Base-by-base conservation (phyloP, 148 eudicot species). In the Dianthus caryophyllus region DNA sequence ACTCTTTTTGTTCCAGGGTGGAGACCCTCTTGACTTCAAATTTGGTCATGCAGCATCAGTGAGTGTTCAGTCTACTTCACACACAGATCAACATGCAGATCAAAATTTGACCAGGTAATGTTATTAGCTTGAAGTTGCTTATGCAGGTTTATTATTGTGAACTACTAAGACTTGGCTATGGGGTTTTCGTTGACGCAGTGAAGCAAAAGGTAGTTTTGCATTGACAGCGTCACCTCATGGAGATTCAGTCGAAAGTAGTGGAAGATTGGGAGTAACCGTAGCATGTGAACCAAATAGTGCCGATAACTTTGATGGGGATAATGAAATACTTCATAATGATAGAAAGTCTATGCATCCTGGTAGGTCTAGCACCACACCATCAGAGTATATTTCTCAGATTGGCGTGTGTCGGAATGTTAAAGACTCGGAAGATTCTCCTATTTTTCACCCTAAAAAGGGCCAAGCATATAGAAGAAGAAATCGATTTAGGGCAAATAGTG, bases 161-260 rank as follows among this genome's bases (percentile, higher is more conserved):
- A 65, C 54, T 51, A 9, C 41, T 33, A 39, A 46, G 44, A 39
- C 20, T 59, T 51, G 11, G 61, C 61, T 52, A 49, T 18, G 26
- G 24, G 33, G 36, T 51, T 61, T 26, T 47, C 61, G 38, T 60
- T 60, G 52, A 52, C 78, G 46, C 85, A 95, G 99, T 80, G 97
- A 95, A 81, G 89, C 87, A 71, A 88, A 82, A 80, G 93, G 91
- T 74, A 87, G 91, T 78, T 86, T 86, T 81, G 87, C 89, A 21
- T 71, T 79, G 68, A 75, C 99, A 60, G 87, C 96, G 61, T 90
- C 99, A 61, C 85, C 97, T 71, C 88, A 64, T 76, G 93, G 96
- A 74, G 97, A 90, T 81, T 88, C 99, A 53, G 88, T 90, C 56
- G 97, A 88, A 77, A 95, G 97, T 75, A 90, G 93, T 81, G 94